Base-by-base conservation (phyloP, 164 flowering plant genomes). In the Cinnamomum micranthum region DNA sequence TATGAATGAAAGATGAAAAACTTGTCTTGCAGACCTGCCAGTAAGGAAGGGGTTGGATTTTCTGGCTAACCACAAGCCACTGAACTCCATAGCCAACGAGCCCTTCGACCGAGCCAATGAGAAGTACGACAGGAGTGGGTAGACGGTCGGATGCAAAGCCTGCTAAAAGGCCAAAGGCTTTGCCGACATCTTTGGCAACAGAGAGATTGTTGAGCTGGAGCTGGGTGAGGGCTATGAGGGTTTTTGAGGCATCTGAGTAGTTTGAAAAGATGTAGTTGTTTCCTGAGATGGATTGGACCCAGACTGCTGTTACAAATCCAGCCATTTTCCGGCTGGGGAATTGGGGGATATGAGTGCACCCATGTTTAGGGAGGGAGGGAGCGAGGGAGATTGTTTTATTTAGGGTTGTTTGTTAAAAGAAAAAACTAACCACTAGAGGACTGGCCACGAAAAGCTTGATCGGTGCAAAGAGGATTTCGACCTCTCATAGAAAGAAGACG, bases 261-360 rank as follows among this genome's bases (percentile, higher is more conserved):
- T 93, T 93, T 0, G 92, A 88, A 80, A 91, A 90, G 14, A 96
- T 93, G 86, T 91, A 90, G 74, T 93, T 93, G 87, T 93, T 93
- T 79, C 97, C 97, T 63, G 95, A 90, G 23, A 93, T 87, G 19
- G 90, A 77, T 74, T 93, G 95, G 22, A 93, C 94, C 97, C 95
- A 92, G 0, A 92, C 84, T 22, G 97, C 97, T 2, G 95, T 85
- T 4, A 92, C 97, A 60, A 93, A 88, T 0, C 97, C 12, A 93
- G 80, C 97, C 96, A 93, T 85, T 93, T 93, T 23, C 81, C 66
- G 52, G 90, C 77, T 2, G 80, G 20, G 0, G 87, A 70, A 13
- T 81, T 17, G 4, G 77, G 80, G 64, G 78, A 55, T 19, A 50
- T 65, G n/a, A 27, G 35, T 6, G 35, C 65, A 12, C 69, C 73